phyloP scores from a whole-genome alignment of 1,139 yeast genomes.

The Debaryomycetaceae sp. region DNA sequence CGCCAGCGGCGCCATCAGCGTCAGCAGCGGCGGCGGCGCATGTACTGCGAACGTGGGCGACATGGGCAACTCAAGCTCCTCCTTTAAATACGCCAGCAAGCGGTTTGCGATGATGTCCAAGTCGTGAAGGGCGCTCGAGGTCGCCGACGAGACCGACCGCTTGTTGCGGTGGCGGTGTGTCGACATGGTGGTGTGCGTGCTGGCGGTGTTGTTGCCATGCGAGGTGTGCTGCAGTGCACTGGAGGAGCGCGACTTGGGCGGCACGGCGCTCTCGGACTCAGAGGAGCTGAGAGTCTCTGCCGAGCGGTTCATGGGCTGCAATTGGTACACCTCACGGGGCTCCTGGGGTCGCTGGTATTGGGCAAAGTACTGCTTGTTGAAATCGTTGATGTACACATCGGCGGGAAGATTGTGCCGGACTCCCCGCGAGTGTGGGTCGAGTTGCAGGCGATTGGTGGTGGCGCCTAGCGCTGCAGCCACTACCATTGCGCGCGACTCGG shows the following conservation, averaged over 20 bases:
- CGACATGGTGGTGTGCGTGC: slow-evolving; percentile 4
- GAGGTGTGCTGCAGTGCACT: not conserved
- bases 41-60: no score
- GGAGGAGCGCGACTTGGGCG: not conserved
- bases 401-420: no score
- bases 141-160: slow-evolving; percentile 2
- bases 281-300: slow-evolving; percentile 19
- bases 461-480: not conserved
- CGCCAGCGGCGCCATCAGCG: no score
- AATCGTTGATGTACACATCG: slow-evolving; percentile 14
- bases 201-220: slow-evolving; percentile 1
- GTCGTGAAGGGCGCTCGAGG: slow-evolving; percentile 1
- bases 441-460: not conserved
- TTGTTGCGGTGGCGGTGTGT: not conserved
- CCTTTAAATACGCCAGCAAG: slow-evolving; percentile 18
- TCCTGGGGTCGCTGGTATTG: slow-evolving; percentile 10
- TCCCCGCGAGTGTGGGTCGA: no score
- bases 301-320: slow-evolving; percentile 29
- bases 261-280: slow-evolving; percentile 1
- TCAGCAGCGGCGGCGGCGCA: no score
- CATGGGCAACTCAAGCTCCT: slow-evolving; percentile 7
- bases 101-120: slow-evolving; percentile 28
- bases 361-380: slow-evolving; percentile 18
- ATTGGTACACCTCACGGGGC: slow-evolving; percentile 15
- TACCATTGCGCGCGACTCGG: slow-evolving; percentile 1